Conservation (phyloP, 257 asterid genomes). For the Solanum chmielewskii region DNA sequence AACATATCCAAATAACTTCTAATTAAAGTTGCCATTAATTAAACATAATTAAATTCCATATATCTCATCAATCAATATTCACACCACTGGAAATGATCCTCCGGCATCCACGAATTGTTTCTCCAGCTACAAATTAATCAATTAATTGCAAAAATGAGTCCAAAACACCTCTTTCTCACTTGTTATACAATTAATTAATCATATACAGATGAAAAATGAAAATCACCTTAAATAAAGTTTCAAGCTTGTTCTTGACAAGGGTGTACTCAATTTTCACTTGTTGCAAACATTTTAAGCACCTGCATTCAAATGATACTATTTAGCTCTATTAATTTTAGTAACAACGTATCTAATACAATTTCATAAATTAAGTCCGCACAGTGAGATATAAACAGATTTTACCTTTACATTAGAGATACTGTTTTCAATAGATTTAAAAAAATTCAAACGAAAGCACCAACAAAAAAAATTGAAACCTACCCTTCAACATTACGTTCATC, state of each 20-base stretch:
- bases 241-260: constrained; percentile 65
- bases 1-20: neutral
- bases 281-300: constrained; percentile 67
- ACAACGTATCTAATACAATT: no score
- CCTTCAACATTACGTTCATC: constrained; percentile 63
- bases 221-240: constrained; percentile 58
- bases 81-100: constrained; percentile 20
- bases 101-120: constrained; percentile 26
- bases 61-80: neutral
- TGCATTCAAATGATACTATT: constrained; percentile 5
- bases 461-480: constrained; percentile 18
- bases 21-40: neutral
- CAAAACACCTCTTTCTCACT: neutral
- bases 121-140: constrained; percentile 18
- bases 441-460: neutral
- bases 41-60: neutral
- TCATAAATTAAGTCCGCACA: no score
- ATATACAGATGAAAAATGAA: neutral
- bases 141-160: neutral
- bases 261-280: constrained; percentile 47
- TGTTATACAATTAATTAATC: neutral
- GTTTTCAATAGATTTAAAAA: neutral
- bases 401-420: rapidly evolving
- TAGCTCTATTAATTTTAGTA: neutral
- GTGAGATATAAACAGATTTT: neutral